Percentiles rank a stretch among this genome's conserved stretches.
Conservation (phyloP, 2,329 filamentous ascomycete genomes). For the Fusarium neocosmosporiellum region DNA sequence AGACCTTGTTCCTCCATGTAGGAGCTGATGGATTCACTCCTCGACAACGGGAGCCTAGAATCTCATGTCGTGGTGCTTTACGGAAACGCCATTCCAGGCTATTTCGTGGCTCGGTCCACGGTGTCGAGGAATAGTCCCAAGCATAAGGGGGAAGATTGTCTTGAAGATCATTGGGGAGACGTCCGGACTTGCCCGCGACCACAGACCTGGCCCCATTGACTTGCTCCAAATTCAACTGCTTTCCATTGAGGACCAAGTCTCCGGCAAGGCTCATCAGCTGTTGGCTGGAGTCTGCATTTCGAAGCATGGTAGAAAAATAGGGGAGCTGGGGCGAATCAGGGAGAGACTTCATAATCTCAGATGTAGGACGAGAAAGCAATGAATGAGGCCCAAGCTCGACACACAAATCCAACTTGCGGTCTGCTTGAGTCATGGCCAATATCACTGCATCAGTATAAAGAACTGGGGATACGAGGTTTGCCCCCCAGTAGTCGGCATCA, state of each 20-base stretch:
- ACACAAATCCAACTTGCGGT: slow-evolving; percentile 31
- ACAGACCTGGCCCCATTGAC: slow-evolving; percentile 25
- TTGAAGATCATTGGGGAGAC: slow-evolving; percentile 36
- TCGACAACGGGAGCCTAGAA: slow-evolving; percentile 37
- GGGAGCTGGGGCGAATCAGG: slow-evolving; percentile 23
- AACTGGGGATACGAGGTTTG: slow-evolving; percentile 38
- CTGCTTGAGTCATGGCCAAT: slow-evolving; percentile 27
- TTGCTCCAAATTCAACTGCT: slow-evolving; percentile 27
- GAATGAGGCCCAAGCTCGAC: slow-evolving; percentile 37
- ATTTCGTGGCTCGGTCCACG: slow-evolving; percentile 37
- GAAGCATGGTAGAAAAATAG: slow-evolving; percentile 36
- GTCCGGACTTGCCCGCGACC: slow-evolving; percentile 15
- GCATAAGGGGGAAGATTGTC: slow-evolving; percentile 37
- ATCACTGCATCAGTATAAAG: slow-evolving; percentile 39
- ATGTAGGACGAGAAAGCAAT: slow-evolving; percentile 36
- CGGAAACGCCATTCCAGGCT: slow-evolving; percentile 40
- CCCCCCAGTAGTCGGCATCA: slow-evolving; percentile 36
- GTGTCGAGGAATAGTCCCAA: slow-evolving; percentile 40
- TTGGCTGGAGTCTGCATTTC: slow-evolving; percentile 36
- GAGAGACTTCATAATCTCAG: slow-evolving; percentile 34
- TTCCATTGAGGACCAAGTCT: slow-evolving; percentile 37
- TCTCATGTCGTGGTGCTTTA: slow-evolving; percentile 37
- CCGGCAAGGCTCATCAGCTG: slow-evolving; percentile 35
- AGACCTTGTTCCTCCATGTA: slow-evolving; percentile 41
- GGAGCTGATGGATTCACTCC: slow-evolving; percentile 40